phyloP scores from a whole-genome alignment of 1,139 yeast genomes.

The Pichia inconspicua region DNA sequence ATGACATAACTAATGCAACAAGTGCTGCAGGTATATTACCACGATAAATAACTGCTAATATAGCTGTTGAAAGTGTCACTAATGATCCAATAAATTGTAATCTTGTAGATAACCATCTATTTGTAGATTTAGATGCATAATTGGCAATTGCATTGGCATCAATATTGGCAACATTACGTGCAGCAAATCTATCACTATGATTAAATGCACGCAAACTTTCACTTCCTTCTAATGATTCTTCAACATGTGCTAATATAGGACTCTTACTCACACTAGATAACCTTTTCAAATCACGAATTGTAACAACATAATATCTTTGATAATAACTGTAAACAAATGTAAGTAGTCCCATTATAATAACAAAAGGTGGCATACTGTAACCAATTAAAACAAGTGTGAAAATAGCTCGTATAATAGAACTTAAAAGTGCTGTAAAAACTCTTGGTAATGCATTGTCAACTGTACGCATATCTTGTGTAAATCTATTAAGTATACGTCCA shows the following conservation, averaged over 20 bases:
- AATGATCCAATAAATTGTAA: conserved; percentile 62
- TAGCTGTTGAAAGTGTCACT: conserved; percentile 52
- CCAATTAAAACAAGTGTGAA: conserved; percentile 47
- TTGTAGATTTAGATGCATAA: conserved; percentile 53
- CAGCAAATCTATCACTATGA: conserved; percentile 40
- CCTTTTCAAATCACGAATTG: conserved; percentile 52
- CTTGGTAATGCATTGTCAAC: conserved; percentile 49
- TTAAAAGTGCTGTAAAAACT: conserved; percentile 38
- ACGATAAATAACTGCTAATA: conserved; percentile 36
- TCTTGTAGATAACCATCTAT: conserved; percentile 69
- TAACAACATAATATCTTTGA: conserved; percentile 44
- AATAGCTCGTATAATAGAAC: conserved; percentile 35
- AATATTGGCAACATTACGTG: conserved; percentile 40
- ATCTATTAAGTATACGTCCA: conserved; percentile 63
- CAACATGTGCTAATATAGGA: conserved; percentile 58
- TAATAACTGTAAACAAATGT: conserved; percentile 44
- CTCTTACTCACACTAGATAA: conserved; percentile 43
- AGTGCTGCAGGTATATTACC: conserved; percentile 39
- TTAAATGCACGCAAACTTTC: conserved; percentile 52
- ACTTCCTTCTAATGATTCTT: conserved; percentile 54
- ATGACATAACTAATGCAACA: conserved; percentile 74
- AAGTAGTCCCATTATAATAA: conserved; percentile 35
- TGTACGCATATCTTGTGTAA: conserved; percentile 62
- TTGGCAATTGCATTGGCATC: conserved; percentile 47
- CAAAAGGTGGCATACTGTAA: conserved; percentile 43